Percentiles rank a stretch among this genome's conserved stretches.
Evolutionary conservation across 1,284 basidiomycete genomes (phyloP).

Genomic region (Boletus hoseneyae): DNA sequence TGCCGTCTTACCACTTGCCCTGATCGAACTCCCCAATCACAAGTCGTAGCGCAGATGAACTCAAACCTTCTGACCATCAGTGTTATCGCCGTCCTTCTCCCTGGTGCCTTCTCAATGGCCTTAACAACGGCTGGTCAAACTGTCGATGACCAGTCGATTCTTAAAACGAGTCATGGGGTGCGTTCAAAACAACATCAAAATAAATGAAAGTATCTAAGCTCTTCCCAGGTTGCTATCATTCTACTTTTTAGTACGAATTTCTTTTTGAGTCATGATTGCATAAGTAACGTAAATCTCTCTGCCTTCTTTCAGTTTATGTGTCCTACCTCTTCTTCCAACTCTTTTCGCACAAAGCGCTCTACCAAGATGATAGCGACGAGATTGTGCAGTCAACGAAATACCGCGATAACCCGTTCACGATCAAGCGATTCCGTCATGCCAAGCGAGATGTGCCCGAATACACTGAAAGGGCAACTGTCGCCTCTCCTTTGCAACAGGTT

Average conservation of each 20-base stretch:
- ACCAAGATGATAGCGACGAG: constrained; percentile 48
- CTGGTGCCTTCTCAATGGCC: constrained; percentile 60
- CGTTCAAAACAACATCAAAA: constrained; percentile 25
- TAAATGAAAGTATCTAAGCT: constrained; percentile 8
- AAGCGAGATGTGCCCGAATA: constrained; percentile 6
- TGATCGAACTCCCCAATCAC: constrained; percentile 20
- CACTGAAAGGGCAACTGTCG: not conserved
- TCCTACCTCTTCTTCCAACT: constrained; percentile 84
- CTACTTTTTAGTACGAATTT: constrained; percentile 65
- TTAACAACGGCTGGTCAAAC: constrained; percentile 17
- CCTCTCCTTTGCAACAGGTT: constrained; percentile 14
- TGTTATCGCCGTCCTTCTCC: constrained; percentile 78
- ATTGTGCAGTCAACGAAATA: constrained; percentile 25
- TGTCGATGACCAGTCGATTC: constrained; percentile 48
- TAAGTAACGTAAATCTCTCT: constrained; percentile 2
- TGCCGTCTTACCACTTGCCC: not conserved
- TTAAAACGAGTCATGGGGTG: constrained; percentile 78
- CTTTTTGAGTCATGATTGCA: not conserved
- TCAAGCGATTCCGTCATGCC: constrained; percentile 15
- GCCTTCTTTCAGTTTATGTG: constrained; percentile 55
- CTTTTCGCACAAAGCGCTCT: constrained; percentile 77
- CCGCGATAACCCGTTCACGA: constrained; percentile 28
- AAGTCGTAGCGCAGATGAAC: constrained; percentile 76
- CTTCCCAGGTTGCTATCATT: constrained; percentile 65
- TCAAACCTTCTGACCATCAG: constrained; percentile 76